phyloP scores from a whole-genome alignment of 1,284 basidiomycete species.

The Cutaneotrichosporon sp. region DNA sequence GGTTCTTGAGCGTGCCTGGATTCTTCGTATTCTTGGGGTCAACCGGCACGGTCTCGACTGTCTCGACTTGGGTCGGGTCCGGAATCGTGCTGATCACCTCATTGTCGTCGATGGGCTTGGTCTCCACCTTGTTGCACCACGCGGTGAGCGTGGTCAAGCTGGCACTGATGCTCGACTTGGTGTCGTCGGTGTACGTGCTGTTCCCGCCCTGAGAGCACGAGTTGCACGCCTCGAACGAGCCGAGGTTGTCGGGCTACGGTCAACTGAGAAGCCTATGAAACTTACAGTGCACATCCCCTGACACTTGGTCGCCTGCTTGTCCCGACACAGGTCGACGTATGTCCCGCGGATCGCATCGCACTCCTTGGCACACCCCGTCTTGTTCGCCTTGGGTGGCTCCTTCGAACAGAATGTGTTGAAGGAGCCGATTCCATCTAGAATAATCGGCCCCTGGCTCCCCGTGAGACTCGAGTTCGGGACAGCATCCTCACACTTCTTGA shows the following conservation, averaged over 20 bases:
- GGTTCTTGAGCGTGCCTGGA: background rate
- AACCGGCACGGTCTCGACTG: background rate
- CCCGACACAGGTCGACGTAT: background rate
- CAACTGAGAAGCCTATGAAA: background rate
- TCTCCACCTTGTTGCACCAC: background rate
- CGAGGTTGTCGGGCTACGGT: background rate
- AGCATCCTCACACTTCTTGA: background rate
- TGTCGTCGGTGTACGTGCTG: background rate
- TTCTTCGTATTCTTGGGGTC: background rate
- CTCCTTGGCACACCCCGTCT: background rate
- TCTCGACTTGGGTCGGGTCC: background rate
- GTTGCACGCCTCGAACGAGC: conserved; percentile 2
- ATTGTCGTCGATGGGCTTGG: background rate
- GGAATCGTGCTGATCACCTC: background rate
- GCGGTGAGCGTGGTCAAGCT: background rate
- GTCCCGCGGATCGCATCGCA: background rate
- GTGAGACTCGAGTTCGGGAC: background rate
- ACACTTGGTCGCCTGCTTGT: background rate
- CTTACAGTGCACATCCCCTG: conserved; percentile 1
- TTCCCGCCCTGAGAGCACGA: background rate
- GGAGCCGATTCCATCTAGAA: background rate
- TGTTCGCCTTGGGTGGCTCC: background rate
- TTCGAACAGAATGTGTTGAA: background rate
- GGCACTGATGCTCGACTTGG: background rate
- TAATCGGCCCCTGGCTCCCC: background rate